Evolutionary conservation across 352 stramenopile genomes (phyloP).

Genomic region (Phytophthora boehmeriae): DNA sequence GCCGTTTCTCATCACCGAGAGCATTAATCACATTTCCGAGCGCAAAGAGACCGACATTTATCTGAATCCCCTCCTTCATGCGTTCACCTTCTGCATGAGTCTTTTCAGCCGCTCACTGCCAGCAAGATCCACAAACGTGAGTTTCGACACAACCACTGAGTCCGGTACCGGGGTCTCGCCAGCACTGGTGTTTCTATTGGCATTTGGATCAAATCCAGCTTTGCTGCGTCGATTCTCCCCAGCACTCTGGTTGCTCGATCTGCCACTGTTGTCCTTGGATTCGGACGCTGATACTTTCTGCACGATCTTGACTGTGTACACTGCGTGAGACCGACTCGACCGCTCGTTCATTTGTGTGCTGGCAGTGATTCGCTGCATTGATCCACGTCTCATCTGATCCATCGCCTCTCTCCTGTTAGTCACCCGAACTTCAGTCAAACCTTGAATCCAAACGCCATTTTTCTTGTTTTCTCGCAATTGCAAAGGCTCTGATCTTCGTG

Average conservation of each 20-base stretch:
- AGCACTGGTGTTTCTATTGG: constrained; percentile 3
- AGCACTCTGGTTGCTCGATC: constrained; percentile 21
- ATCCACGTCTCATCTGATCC: constrained; percentile 82
- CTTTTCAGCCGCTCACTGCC: constrained; percentile 89
- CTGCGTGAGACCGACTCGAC: constrained; percentile 86
- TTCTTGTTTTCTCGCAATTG: constrained; percentile 76
- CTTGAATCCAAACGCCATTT: constrained; percentile 78
- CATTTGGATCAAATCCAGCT: background rate
- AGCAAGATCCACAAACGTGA: constrained; percentile 89
- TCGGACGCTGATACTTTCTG: constrained; percentile 40
- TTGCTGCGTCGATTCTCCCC: constrained; percentile 11
- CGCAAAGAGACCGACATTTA: constrained; percentile 85
- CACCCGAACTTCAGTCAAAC: constrained; percentile 76
- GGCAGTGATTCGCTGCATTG: constrained; percentile 75
- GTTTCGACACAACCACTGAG: constrained; percentile 68
- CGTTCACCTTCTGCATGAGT: constrained; percentile 81
- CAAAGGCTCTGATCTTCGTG: constrained; percentile 52
- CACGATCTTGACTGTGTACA: constrained; percentile 89
- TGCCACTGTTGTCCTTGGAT: constrained; percentile 12
- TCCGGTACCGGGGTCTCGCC: constrained; percentile 19
- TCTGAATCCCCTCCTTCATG: constrained; percentile 92
- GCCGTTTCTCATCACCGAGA: constrained; percentile 72
- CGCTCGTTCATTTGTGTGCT: constrained; percentile 91
- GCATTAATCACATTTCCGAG: constrained; percentile 90
- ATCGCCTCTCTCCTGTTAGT: constrained; percentile 59